Conservation (phyloP, 2,329 filamentous ascomycete genomes). For the Ceratocystis destructans region DNA sequence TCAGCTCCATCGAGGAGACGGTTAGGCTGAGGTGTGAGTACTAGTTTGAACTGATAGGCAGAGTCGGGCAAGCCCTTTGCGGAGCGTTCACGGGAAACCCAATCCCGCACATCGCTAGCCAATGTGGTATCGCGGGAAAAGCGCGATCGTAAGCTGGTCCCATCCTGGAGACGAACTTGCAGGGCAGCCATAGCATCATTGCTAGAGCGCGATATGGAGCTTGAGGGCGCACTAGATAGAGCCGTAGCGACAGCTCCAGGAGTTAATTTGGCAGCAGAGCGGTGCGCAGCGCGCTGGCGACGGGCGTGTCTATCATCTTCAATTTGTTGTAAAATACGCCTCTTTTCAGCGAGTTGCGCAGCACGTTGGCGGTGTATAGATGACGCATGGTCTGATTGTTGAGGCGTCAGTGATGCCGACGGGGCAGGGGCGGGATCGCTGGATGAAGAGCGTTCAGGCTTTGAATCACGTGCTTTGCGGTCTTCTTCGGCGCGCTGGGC, state of each 20-base stretch:
- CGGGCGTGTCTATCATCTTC: slow-evolving; percentile 62
- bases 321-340: slow-evolving; percentile 59
- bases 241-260: slow-evolving; percentile 25
- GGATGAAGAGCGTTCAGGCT: slow-evolving; percentile 24
- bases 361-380: slow-evolving; percentile 49
- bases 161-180: slow-evolving; percentile 73
- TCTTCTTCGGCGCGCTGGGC: slow-evolving; percentile 26
- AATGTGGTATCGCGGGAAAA: slow-evolving; percentile 56
- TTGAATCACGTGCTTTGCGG: slow-evolving; percentile 23
- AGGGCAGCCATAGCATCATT: slow-evolving; percentile 36
- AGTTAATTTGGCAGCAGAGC: slow-evolving; percentile 23
- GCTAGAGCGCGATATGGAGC: slow-evolving; percentile 24
- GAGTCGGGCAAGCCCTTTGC: slow-evolving; percentile 38
- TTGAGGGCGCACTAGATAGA: slow-evolving; percentile 26
- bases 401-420: neutral
- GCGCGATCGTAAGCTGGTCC: slow-evolving; percentile 58
- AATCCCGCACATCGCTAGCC: slow-evolving; percentile 52
- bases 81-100: slow-evolving; percentile 54
- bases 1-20: slow-evolving; percentile 60
- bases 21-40: slow-evolving; percentile 66
- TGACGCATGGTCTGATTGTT: slow-evolving; percentile 35
- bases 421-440: slow-evolving; percentile 23
- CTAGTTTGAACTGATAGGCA: slow-evolving; percentile 65
- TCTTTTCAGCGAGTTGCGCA: slow-evolving; percentile 43
- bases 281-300: slow-evolving; percentile 34